Base-by-base conservation (phyloP, 78 protist species). In the Trichosphaerium sp. region DNA sequence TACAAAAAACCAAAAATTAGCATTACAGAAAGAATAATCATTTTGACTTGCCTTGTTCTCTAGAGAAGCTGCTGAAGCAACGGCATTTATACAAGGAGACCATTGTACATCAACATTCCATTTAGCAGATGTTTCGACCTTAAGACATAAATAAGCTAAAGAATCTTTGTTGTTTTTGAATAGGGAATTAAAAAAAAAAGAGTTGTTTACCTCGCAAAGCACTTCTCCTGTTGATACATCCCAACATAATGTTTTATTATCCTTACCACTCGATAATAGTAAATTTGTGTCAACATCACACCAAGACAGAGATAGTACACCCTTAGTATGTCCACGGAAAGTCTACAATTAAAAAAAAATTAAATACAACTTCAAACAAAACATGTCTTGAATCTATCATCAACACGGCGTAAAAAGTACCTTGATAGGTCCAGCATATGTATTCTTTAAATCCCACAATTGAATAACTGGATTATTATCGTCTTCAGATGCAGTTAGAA, bases 71-170 rank as follows among this genome's bases (percentile, higher is more conserved):
- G 84, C 52, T 4, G 91, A n/a, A 23, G 87, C 26, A 1, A 88
- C 4, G 1, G 87, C 80, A 12, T 91, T 89, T 31, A 66, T 52
- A 37, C 71, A 29, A 43, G 92, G 89, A 10, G 92, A 75, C 97
- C 97, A 92, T 69, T 71, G 84, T 12, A 78, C 94, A 41, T 89
- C 94, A 49, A 84, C 84, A 39, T 65, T 74, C 97, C 97, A 92
- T 37, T n/a, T n/a, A n/a, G n/a, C n/a, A n/a, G n/a, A n/a, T n/a
- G n/a, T n/a, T 76, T 71, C 39, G 10, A 32, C 4, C 23, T 0
- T 3, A 63, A 2, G 29, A 79, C 41, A 58, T 72, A 12, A 3
- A 14, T 12, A 21, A 7, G 58, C 5, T 26, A 47, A 8, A 26
- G 25, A 6, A 65, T 7, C n/a, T n/a, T n/a, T n/a, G 64, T 47